Conservation (phyloP, 768 basidiomycete species). For the Phanerochaete sordida region DNA sequence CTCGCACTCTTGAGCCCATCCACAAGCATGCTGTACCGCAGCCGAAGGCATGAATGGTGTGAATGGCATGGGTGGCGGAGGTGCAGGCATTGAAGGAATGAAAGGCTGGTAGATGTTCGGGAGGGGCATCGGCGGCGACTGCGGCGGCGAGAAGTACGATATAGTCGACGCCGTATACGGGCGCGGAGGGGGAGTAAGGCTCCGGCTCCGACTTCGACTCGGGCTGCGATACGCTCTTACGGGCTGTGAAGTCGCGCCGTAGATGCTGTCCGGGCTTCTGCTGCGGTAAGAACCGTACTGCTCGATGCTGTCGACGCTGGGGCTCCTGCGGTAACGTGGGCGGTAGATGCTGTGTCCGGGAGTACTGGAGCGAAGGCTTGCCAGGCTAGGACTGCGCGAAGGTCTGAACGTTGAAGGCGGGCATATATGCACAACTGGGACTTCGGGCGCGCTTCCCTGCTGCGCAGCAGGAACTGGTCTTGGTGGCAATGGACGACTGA, state of each 20-base stretch:
- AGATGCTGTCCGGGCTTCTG: conserved; percentile 6
- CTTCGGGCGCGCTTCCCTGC: background rate
- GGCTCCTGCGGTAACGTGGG: background rate
- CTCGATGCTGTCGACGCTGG: background rate
- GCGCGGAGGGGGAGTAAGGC: background rate
- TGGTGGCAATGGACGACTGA: conserved; percentile 4
- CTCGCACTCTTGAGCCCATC: conserved; percentile 12
- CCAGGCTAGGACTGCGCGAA: background rate
- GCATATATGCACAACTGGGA: background rate
- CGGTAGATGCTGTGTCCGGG: background rate
- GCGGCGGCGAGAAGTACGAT: conserved; percentile 5
- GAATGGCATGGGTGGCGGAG: conserved; percentile 12
- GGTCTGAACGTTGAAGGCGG: conserved; percentile 25
- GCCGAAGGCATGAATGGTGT: background rate
- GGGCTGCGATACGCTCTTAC: background rate
- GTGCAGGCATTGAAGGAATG: background rate
- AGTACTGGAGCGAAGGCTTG: background rate
- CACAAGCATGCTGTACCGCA: background rate
- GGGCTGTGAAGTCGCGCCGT: no score
- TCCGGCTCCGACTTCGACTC: background rate
- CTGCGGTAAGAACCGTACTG: background rate
- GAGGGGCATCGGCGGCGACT: background rate
- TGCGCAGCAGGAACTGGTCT: background rate
- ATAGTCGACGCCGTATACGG: conserved; percentile 2
- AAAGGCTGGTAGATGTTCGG: no score